phyloP scores from a whole-genome alignment of 225 moss, liverwort and hornwort genomes.

The Pleurozium schreberi region DNA sequence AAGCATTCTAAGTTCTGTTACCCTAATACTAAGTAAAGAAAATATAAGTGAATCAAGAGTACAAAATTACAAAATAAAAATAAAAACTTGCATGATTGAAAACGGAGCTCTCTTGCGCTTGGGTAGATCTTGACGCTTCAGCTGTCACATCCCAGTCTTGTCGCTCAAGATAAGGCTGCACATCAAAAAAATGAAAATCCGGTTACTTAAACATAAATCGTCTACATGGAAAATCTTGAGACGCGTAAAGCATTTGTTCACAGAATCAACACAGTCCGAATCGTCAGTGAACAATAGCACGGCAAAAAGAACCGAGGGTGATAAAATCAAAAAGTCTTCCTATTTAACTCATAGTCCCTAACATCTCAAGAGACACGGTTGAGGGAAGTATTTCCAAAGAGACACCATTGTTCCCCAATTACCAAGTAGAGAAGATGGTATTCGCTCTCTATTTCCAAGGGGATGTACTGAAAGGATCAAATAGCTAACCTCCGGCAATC shows the following conservation, averaged over 20 bases:
- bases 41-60: background rate
- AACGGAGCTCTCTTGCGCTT: slow-evolving; percentile 34
- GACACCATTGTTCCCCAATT: background rate
- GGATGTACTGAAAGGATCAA: background rate
- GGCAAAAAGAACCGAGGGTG: background rate
- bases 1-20: background rate
- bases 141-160: slow-evolving; percentile 35
- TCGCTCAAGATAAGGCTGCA: slow-evolving; percentile 62
- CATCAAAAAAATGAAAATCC: background rate
- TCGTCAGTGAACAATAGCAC: background rate
- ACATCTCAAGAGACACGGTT: too few relatives aligned
- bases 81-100: slow-evolving; percentile 31
- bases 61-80: background rate
- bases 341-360: background rate
- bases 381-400: too few relatives aligned
- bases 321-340: background rate
- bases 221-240: background rate
- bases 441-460: background rate
- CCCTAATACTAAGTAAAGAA: background rate
- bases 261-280: background rate
- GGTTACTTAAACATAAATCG: background rate
- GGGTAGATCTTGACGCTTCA: slow-evolving; percentile 29
- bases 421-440: background rate
- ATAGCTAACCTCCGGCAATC: slow-evolving; percentile 71
- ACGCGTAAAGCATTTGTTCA: background rate